phyloP scores from a whole-genome alignment of 306 rosid genomes.

The Pterocarpus santalinus region DNA sequence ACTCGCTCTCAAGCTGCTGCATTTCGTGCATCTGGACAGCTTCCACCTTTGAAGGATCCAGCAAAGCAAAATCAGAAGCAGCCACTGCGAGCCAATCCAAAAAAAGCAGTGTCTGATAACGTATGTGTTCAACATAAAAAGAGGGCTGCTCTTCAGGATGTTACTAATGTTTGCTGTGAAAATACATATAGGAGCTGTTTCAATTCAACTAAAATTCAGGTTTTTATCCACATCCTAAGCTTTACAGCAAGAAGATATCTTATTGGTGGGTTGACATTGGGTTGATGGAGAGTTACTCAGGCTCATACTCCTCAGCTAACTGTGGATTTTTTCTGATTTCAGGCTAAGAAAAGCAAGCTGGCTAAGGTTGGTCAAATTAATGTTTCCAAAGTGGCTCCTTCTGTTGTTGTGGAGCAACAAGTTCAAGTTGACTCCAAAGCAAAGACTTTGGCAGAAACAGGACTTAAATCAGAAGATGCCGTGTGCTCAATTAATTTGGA shows the following conservation, averaged over 20 bases:
- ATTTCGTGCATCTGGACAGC: constrained; percentile 49
- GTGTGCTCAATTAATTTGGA: constrained; percentile 43
- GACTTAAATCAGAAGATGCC: constrained; percentile 45
- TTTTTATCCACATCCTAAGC: constrained; percentile 23
- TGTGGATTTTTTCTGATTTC: constrained; percentile 18
- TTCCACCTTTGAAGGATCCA: constrained; percentile 52
- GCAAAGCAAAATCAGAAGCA: constrained; percentile 51
- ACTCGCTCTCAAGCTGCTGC: constrained; percentile 76
- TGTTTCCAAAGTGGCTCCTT: constrained; percentile 50
- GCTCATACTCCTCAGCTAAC: background rate
- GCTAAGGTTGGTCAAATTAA: constrained; percentile 42
- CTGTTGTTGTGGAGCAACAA: constrained; percentile 31
- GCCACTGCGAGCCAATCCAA: constrained; percentile 48
- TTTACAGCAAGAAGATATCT: background rate
- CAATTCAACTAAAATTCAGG: constrained; percentile 65
- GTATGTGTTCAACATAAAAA: constrained; percentile 53
- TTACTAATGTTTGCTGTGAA: constrained; percentile 62
- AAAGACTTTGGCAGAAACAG: constrained; percentile 44
- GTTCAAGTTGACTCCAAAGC: constrained; percentile 49
- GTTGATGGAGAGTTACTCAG: constrained; percentile 10
- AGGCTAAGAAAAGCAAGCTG: constrained; percentile 61
- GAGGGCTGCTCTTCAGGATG: constrained; percentile 72
- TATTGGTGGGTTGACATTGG: background rate
- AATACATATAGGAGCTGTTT: constrained; percentile 55
- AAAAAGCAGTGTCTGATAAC: constrained; percentile 54